A percentile compares a stretch with the other conserved stretches of the same genome.
These are phyloP conservation scores for Pelargonium myrrhifolium DNA, from an alignment of 441 rosid species.

Conservation along the genomic window DNA sequence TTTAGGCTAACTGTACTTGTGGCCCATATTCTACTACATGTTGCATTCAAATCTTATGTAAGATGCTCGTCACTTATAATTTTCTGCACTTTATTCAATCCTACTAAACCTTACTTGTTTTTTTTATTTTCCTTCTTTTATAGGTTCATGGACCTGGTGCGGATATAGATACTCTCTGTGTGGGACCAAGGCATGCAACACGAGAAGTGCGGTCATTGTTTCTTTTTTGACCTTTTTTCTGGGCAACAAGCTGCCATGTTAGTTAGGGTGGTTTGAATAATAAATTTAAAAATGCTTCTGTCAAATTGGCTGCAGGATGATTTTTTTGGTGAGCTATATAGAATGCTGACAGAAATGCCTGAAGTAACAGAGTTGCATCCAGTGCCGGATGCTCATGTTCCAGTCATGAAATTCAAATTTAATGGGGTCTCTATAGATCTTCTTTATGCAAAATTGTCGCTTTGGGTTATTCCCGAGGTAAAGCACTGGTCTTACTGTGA, in stretches of 20 bases:
- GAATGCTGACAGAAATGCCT: slow-evolving; percentile 80
- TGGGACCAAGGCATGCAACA: slow-evolving; percentile 89
- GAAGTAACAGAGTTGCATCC: slow-evolving; percentile 95
- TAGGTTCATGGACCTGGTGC: slow-evolving; percentile 99
- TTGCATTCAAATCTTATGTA: not conserved
- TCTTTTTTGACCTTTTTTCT: slow-evolving; percentile 23
- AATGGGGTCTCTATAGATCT: slow-evolving; percentile 89
- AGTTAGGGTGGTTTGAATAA: slow-evolving; percentile 14
- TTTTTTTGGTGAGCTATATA: slow-evolving; percentile 77
- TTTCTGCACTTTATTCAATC: not conserved
- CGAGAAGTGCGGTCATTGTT: slow-evolving; percentile 61
- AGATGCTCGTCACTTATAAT: not conserved
- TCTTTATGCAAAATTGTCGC: slow-evolving; percentile 83
- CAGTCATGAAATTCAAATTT: slow-evolving; percentile 80
- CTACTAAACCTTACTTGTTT: slow-evolving; percentile 1
- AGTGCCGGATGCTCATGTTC: slow-evolving; percentile 97
- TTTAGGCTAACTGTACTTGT: too few species aligned
- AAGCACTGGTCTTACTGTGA: slow-evolving; percentile 29
- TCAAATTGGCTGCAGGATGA: slow-evolving; percentile 57
- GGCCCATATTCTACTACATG: not conserved
- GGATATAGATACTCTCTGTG: slow-evolving; percentile 94
- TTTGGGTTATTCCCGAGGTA: slow-evolving; percentile 92
- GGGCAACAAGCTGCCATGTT: slow-evolving; percentile 18
- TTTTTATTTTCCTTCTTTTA: slow-evolving; percentile 7
- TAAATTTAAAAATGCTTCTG: slow-evolving; percentile 20